phyloP scores from a whole-genome alignment of 331 rosid species.

The Rhamnella rubrinervis region DNA sequence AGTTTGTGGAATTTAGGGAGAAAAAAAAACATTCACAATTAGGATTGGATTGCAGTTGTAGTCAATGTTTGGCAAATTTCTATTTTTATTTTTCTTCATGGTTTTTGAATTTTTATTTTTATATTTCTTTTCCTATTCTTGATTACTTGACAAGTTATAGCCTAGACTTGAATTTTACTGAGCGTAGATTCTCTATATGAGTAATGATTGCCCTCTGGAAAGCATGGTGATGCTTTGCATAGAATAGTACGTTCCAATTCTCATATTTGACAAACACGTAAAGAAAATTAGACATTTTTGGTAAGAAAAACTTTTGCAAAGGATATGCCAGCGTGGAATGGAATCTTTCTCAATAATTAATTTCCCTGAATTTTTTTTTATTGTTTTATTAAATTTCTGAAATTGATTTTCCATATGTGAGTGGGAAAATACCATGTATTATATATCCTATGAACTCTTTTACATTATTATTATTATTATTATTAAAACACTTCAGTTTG shows the following conservation, averaged over 20 bases:
- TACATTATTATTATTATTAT: too few relatives aligned
- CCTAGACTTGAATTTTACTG: background rate
- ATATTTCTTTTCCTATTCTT: background rate
- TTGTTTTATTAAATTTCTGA: too few relatives aligned
- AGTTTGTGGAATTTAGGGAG: constrained; percentile 3
- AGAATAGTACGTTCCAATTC: too few relatives aligned
- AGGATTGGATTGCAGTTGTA: background rate
- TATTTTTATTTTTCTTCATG: background rate
- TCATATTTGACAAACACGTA: background rate
- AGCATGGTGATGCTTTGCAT: too few relatives aligned
- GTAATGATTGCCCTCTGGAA: too few relatives aligned
- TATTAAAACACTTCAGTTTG: too few relatives aligned
- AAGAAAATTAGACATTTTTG: background rate
- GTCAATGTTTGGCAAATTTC: background rate
- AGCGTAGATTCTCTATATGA: too few relatives aligned
- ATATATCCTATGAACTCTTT: too few relatives aligned
- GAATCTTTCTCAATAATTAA: background rate
- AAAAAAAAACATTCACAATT: background rate
- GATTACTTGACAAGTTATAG: constrained; percentile 22
- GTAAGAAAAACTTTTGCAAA: too few relatives aligned
- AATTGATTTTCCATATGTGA: too few relatives aligned
- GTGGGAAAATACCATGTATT: too few relatives aligned
- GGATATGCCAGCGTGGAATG: background rate
- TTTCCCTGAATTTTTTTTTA: background rate
- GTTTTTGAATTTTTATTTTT: background rate